Base-by-base conservation (phyloP, 352 stramenopile species). In the Phytophthora ohioensis region DNA sequence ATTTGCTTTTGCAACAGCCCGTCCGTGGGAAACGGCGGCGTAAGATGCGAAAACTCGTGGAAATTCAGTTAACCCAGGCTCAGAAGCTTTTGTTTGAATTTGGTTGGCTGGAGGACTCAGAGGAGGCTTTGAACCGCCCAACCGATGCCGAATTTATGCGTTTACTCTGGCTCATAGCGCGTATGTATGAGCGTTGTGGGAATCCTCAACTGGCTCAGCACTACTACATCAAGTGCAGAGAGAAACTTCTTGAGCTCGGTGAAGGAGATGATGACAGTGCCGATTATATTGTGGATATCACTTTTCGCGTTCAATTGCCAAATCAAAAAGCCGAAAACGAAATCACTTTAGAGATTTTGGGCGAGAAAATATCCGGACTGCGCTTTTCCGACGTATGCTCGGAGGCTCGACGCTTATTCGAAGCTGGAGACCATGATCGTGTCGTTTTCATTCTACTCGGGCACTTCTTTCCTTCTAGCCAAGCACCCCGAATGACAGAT, bases 121-220 rank as follows among this genome's bases (percentile, higher is more conserved):
- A 81, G 32, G 63, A 72, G 35, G 36, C 31, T 9, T 32, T 34
- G 4, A 34, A n/a, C 4, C 10, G 35, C 4, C 67, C 61, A 17
- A 67, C 39, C 6, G 21, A n/a, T 31, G 30, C 15, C 43, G 65
- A 79, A 27, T 75, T 79, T 5, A 32, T 71, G n/a, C 78, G 86
- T 2, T 58, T 91, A 17, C 76, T 91, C 43, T 93, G 84, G 86
- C 49, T 93, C 0, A 71, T 86, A 21, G 86, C 80, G 3, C 69
- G 69, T 9, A 78, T 91, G 52, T 75, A 79, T 34, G 82, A 91
- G n/a, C 57, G 78, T 10, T 78, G 52, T 45, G 75, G 78, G 5
- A 76, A 85, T 39, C 64, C 73, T 9, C 74, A 75, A 38, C 65
- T 79, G 17, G 82, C 82, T 2, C 88, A 88, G 41, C 65, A 83